These are phyloP conservation scores for Mycena sp. DNA, from an alignment of 1,284 basidiomycete species.

Conservation along the genomic window DNA sequence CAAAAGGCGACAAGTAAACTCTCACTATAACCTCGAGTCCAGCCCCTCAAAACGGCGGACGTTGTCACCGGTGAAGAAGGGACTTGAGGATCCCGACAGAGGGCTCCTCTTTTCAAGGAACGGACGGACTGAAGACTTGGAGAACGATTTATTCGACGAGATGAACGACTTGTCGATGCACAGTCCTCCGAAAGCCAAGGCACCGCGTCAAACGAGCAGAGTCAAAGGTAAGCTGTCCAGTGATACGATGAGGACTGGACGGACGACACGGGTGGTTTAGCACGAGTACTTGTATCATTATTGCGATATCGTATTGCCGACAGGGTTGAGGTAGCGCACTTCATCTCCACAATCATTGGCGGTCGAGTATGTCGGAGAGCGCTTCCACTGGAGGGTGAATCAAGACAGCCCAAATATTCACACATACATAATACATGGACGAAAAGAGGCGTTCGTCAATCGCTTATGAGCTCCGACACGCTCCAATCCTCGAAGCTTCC, in stretches of 20 bases:
- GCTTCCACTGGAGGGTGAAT: too few relatives aligned
- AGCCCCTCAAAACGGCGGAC: conserved; percentile 76
- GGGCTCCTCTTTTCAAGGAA: conserved; percentile 42
- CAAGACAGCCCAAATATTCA: conserved; percentile 3
- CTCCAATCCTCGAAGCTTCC: conserved; percentile 99
- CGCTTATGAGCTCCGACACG: conserved; percentile 91
- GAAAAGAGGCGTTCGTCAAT: conserved; percentile 48
- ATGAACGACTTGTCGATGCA: conserved; percentile 22
- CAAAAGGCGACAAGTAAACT: conserved; percentile 66
- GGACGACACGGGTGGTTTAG: conserved; percentile 4
- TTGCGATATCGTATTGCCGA: conserved; percentile 24
- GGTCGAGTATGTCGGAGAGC: not conserved
- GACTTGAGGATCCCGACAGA: conserved; percentile 21
- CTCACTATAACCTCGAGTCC: conserved; percentile 72
- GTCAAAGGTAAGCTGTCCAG: too few relatives aligned
- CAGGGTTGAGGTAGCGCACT: conserved; percentile 22
- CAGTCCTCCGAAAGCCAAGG: conserved; percentile 40
- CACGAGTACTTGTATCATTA: conserved; percentile 18
- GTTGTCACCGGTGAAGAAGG: conserved; percentile 27
- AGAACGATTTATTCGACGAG: conserved; percentile 25
- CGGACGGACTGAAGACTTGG: conserved; percentile 15
- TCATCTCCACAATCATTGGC: not conserved
- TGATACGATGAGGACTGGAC: conserved; percentile 4
- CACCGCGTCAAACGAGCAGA: conserved; percentile 10
- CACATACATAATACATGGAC: conserved; percentile 30